A percentile compares a stretch with the other conserved stretches of the same genome.
phyloP scores from a whole-genome alignment of 2,329 filamentous ascomycete species.

The Trichoderma sp. region DNA sequence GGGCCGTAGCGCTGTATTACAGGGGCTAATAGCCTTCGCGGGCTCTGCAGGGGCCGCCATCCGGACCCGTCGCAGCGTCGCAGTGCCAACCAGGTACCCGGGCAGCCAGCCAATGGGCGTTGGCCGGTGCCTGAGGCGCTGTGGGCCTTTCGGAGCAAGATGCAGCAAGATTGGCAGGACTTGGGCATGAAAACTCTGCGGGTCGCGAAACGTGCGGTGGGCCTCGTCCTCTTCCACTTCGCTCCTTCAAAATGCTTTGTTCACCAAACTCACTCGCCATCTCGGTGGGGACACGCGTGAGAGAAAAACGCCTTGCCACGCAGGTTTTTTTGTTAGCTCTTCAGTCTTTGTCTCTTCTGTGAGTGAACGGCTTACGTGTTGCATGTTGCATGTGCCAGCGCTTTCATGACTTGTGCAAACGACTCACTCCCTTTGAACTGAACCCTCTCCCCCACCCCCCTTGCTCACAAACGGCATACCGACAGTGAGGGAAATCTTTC shows the following conservation, averaged over 20 bases:
- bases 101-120: constrained; percentile 29
- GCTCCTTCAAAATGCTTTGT: neutral
- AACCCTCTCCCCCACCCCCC: neutral
- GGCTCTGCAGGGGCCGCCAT: constrained; percentile 19
- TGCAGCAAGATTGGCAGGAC: neutral
- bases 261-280: constrained; percentile 12
- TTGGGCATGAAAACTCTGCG: neutral
- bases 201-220: constrained; percentile 13
- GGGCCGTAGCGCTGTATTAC: constrained; percentile 15
- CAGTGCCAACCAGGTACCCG: constrained; percentile 31
- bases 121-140: constrained; percentile 28
- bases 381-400: neutral
- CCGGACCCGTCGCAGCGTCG: constrained; percentile 16
- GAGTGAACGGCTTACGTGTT: neutral
- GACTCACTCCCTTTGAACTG: neutral
- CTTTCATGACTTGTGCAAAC: neutral
- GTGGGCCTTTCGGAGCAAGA: neutral
- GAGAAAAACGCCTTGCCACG: constrained; percentile 10
- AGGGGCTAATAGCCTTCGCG: constrained; percentile 16
- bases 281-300: neutral
- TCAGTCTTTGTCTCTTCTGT: neutral
- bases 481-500: constrained; percentile 9
- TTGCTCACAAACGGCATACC: neutral
- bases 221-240: neutral
- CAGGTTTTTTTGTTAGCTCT: constrained; percentile 3